These are phyloP conservation scores for Microthlaspi erraticum DNA, from an alignment of 345 rosid genomes.

Conservation along the genomic window DNA sequence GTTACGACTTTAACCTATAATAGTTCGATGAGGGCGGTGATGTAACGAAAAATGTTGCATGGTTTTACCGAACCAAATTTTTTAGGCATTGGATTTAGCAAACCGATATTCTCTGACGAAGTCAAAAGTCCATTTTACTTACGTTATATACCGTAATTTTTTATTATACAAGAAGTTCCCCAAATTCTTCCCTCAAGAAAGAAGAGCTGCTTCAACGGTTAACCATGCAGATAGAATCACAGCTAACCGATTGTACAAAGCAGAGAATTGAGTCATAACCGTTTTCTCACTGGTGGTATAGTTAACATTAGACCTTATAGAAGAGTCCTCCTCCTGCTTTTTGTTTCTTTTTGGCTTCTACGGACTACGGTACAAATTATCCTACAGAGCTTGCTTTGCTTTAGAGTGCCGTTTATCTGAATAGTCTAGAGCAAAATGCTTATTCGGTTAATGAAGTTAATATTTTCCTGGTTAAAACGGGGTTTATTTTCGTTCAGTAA, in stretches of 20 bases:
- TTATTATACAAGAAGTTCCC: too few relatives aligned
- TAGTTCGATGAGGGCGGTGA: too few relatives aligned
- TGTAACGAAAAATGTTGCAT: too few relatives aligned
- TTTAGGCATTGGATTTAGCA: too few relatives aligned
- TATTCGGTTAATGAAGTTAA: slow-evolving; percentile 27
- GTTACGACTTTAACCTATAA: too few relatives aligned
- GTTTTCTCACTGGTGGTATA: slow-evolving; percentile 42
- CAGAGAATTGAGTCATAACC: slow-evolving; percentile 30
- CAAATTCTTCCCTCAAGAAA: too few relatives aligned
- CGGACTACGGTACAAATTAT: slow-evolving; percentile 32
- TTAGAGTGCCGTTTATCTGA: slow-evolving; percentile 20
- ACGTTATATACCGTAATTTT: too few relatives aligned
- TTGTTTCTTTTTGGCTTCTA: slow-evolving; percentile 21
- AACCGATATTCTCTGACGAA: too few relatives aligned
- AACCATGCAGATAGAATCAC: slow-evolving; percentile 34
- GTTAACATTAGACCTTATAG: slow-evolving; percentile 41
- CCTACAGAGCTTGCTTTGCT: slow-evolving; percentile 20
- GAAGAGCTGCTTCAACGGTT: slow-evolving; percentile 53
- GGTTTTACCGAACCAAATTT: too few relatives aligned
- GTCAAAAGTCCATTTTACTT: too few relatives aligned
- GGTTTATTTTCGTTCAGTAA: not conserved
- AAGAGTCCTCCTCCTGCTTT: slow-evolving; percentile 25
- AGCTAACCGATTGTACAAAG: slow-evolving; percentile 42
- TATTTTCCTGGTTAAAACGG: slow-evolving; percentile 15
- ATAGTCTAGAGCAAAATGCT: slow-evolving; percentile 21